Base-by-base conservation (phyloP, 2,329 filamentous ascomycete species). In the Didymella exigua region DNA sequence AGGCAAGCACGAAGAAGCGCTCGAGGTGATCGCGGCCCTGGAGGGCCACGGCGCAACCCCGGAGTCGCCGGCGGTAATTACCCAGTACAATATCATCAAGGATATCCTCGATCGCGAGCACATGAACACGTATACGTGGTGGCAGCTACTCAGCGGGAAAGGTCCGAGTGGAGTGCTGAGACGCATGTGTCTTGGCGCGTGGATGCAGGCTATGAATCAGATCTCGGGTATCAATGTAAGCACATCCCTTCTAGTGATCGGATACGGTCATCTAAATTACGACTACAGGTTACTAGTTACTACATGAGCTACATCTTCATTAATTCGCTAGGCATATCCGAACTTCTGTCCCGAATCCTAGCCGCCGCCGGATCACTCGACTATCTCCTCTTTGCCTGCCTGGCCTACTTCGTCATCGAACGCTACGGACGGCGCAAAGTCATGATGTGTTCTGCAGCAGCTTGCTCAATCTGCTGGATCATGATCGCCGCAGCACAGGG, bases 401-500 rank as follows among this genome's bases (percentile, higher is more conserved):
- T 71, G 53, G 76, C 66, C 38, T 81, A 72, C 67, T 78, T 81
- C 46, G 72, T 80, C 4, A 78, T 82, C 54, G 80, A 82, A 51
- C 69, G 77, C 5, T 80, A 75, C 54, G 80, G 80, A 2, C 74
- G 81, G 9, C 74, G 80, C 9, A 77, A 58, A 53, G 72, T 81
- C 41, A 80, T 82, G 78, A 80, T 82, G 72, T 65, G 65, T 16
- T 78, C 76, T 5, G 76, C 79, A n/a, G 70, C 73, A 6, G 81
- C 78, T 9, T 82, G 79, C 54, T 79, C 76, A 1, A 74, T 78
- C 11, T 84, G 80, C 61, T 82, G 79, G 72, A 72, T 79, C 16
- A 64, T 80, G 8, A 82, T 82, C 45, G 76, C 79, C 0, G 78
- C 79, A 16, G 70, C 77, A 0, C 71, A 79, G 5, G 76, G 75